Evolutionary conservation across 2,329 filamentous ascomycete genomes (phyloP).

Genomic region (Aspergillus piperis): DNA sequence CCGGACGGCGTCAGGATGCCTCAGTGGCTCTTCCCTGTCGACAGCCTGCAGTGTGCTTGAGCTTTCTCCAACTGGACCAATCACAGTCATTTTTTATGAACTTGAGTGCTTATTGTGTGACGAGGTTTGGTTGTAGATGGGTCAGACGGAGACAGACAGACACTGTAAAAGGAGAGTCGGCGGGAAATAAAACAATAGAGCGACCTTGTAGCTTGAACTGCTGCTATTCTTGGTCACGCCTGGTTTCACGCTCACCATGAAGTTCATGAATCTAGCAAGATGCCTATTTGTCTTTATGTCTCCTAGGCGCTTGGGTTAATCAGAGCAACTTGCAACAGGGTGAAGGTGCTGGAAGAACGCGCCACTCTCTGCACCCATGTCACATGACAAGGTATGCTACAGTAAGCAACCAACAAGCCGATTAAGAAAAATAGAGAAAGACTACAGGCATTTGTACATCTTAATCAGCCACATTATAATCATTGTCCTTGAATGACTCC

Average conservation of each 20-base stretch:
- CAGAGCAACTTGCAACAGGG: not conserved
- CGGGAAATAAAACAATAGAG: slow-evolving; percentile 3
- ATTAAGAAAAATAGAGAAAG: not conserved
- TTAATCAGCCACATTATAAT: slow-evolving; percentile 22
- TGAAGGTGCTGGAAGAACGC: not conserved
- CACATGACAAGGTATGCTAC: not conserved
- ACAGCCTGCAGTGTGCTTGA: slow-evolving; percentile 14
- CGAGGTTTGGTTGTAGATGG: slow-evolving; percentile 8
- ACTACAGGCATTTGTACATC: not conserved
- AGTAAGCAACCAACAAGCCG: not conserved
- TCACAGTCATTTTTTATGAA: slow-evolving; percentile 3
- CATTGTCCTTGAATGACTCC: slow-evolving; percentile 13
- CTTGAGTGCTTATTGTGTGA: not conserved
- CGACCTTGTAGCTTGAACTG: not conserved
- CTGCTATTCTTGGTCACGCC: not conserved
- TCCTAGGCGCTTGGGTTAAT: not conserved
- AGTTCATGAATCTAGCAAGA: not conserved
- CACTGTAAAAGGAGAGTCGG: not conserved
- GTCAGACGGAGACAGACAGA: not conserved
- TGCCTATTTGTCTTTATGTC: not conserved
- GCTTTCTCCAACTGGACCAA: slow-evolving; percentile 15
- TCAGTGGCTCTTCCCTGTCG: slow-evolving; percentile 23
- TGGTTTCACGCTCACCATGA: too few relatives aligned
- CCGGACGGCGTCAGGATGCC: slow-evolving; percentile 26
- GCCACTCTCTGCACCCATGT: not conserved